Percentiles rank a stretch among this genome's conserved stretches.
Conservation (phyloP, 106 monocot species). For the Dendrobium chrysotoxum region DNA sequence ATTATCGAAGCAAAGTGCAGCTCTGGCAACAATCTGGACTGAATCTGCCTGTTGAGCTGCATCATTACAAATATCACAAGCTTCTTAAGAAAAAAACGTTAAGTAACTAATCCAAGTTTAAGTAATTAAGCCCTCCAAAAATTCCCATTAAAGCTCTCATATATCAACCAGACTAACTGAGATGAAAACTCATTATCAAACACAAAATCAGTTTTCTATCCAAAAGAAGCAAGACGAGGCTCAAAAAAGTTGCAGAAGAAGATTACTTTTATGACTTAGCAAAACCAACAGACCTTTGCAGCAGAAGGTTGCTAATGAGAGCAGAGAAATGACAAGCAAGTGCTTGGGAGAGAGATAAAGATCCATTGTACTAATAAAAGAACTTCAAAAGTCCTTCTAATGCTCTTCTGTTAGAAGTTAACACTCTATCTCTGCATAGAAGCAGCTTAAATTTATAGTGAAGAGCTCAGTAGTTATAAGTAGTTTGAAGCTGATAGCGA, state of each 20-base stretch:
- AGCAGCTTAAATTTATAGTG: not conserved
- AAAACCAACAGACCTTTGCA: conserved; percentile 16
- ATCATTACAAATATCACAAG: not conserved
- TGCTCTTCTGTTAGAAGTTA: not conserved
- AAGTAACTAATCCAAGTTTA: no score
- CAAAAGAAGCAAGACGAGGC: no score
- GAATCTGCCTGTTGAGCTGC: conserved; percentile 14
- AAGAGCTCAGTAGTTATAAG: not conserved
- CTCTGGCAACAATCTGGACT: conserved; percentile 21
- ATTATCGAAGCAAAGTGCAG: conserved; percentile 23
- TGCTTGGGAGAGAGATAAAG: not conserved
- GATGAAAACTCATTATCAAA: no score
- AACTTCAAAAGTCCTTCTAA: not conserved
- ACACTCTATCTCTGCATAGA: not conserved
- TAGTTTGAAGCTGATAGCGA: not conserved
- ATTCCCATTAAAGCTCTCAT: no score
- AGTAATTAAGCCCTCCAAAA: no score
- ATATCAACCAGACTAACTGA: no score
- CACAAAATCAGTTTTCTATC: not conserved
- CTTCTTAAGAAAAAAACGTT: not conserved
- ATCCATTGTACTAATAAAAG: not conserved
- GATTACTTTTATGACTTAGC: not conserved
- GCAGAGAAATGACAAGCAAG: conserved; percentile 9
- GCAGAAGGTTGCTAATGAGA: conserved; percentile 11
- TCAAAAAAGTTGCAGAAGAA: not conserved